Base-by-base conservation (phyloP, 441 rosid species). In the Sinapis alba region DNA sequence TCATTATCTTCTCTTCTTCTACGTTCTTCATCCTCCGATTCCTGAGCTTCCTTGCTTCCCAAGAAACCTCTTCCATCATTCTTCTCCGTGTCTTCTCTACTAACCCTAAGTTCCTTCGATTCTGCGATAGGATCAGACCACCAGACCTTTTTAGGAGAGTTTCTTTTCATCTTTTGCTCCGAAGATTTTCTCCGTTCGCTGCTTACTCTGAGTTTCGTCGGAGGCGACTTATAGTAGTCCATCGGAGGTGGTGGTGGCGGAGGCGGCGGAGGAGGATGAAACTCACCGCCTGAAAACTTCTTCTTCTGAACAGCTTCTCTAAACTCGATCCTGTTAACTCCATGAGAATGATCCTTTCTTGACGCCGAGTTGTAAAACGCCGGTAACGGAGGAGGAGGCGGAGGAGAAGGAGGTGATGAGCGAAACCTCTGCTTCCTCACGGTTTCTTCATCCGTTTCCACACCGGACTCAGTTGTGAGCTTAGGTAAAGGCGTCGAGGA, bases 401-500 rank as follows among this genome's bases (percentile, higher is more conserved):
- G 97, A 0, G 94, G 89, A 18, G 88, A 86, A 32, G 94, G 87
- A 7, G 88, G 79, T 59, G 94, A 88, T 4, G 87, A 85, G 6
- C 83, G 85, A 27, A 88, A 84, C 28, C 84, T 26, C 45, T 32
- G 26, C 47, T 11, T 62, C n/a, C 47, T 34, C 16, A 34, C 27
- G 5, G 2, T 76, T 53, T 93, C 90, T 81, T 85, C 96, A 3
- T 77, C 74, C 21, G 16, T 72, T 68, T 83, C 84, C 0, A 78
- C 82, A 68, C 75, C 86, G 21, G 73, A 47, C 69, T 88, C 90
- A 0, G 70, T 21, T 54, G 87, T 71, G 2, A 74, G 62, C 24
- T 85, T 74, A 18, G 84, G 67, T 20, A 83, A 74, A 64, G 86
- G 80, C 2, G 84, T 77, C 24, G 72, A 68, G 36, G 85, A 75